Base-by-base conservation (phyloP, 108 stramenopile genomes). In the Nannochloropsis salina region DNA sequence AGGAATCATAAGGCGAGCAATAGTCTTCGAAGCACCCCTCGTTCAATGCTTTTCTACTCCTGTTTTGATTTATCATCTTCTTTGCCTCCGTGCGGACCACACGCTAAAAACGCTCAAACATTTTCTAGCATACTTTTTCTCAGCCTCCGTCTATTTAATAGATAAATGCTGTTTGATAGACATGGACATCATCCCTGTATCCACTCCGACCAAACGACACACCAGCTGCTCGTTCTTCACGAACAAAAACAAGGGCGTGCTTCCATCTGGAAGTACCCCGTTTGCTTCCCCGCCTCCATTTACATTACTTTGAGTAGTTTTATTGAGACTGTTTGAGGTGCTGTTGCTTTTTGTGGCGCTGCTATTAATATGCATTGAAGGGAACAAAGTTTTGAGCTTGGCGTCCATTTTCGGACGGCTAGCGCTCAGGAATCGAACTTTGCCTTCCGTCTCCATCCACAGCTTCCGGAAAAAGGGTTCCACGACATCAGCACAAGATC, bases 121-220 rank as follows among this genome's bases (percentile, higher is more conserved):
- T 31, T 31, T n/a, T 6, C 61, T 74, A n/a, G 61, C 61, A n/a
- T 8, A 74, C 8, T 6, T 74, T 1, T n/a, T 74, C 61, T 74
- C 61, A 74, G 15, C 61, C 6, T 74, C 47, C 47, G 20, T 74
- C 61, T 74, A 74, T n/a, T 74, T 74, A 2, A 74, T 74, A 15
- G 61, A 74, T n/a, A 74, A 6, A 74, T 74, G 61, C 61, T 74
- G 61, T n/a, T 74, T 74, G 61, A 74, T n/a, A 15, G n/a, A 74
- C 15, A n/a, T n/a, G 8, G 61, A 74, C 1, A 74, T 74, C 61
- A 74, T 74, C 61, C 61, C 61, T n/a, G 61, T 15, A n/a, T 74
- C 61, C 20, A 74, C 1, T 15, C 61, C 61, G 20, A n/a, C n/a
- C n/a, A 74, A 15, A 15, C 20, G 4, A n/a, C 61, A 15, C 61